phyloP scores from a whole-genome alignment of 2,329 filamentous ascomycete species.

The Trichoderma koningii region DNA sequence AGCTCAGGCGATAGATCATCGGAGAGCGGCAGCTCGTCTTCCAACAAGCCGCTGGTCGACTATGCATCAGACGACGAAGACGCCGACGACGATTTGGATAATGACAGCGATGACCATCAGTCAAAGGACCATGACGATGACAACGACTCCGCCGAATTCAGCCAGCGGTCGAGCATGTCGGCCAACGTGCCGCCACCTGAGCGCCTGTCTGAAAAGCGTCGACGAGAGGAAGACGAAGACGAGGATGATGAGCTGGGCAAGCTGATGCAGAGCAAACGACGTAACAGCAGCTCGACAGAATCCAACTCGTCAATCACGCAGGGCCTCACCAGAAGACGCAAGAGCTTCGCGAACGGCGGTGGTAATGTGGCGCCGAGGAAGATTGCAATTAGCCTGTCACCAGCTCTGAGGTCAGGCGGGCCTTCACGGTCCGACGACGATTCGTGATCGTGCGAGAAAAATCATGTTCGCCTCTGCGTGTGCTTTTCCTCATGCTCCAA shows the following conservation, averaged over 20 bases:
- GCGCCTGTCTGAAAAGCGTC: constrained; percentile 81
- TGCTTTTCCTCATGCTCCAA: constrained; percentile 17
- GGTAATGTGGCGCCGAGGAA: constrained; percentile 51
- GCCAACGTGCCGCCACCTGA: constrained; percentile 64
- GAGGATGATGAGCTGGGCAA: constrained; percentile 92
- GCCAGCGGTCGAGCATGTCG: constrained; percentile 24
- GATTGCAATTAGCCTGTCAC: constrained; percentile 60
- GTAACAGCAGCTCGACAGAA: constrained; percentile 58
- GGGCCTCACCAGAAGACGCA: constrained; percentile 39
- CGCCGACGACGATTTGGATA: constrained; percentile 59
- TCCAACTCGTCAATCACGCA: constrained; percentile 43
- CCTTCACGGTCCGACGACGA: constrained; percentile 45
- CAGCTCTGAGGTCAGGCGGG: constrained; percentile 47
- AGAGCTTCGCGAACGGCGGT: constrained; percentile 48
- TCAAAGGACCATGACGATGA: constrained; percentile 38
- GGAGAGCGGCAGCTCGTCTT: constrained; percentile 64
- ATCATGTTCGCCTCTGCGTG: background rate
- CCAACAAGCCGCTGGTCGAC: constrained; percentile 75
- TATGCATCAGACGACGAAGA: constrained; percentile 91
- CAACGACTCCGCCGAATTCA: constrained; percentile 38
- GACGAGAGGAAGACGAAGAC: constrained; percentile 77
- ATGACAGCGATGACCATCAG: constrained; percentile 44
- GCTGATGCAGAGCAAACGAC: constrained; percentile 66
- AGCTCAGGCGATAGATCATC: constrained; percentile 38
- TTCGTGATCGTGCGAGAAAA: constrained; percentile 32